Percentiles rank a stretch among this genome's conserved stretches.
These are phyloP conservation scores for Sclerotinia borealis DNA, from an alignment of 2,329 filamentous ascomycete species.

Conservation along the genomic window DNA sequence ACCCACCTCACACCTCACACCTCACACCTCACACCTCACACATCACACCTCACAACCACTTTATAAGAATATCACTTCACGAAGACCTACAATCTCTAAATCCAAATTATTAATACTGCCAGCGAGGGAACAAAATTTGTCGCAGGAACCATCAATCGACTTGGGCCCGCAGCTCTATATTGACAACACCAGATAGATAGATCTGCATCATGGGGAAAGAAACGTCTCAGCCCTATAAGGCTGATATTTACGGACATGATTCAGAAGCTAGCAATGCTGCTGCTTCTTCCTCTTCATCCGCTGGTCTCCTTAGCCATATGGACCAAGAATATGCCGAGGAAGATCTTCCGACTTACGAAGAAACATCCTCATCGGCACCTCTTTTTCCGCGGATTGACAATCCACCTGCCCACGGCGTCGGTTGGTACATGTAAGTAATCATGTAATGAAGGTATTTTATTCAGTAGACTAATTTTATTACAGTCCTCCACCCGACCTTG, in stretches of 20 bases:
- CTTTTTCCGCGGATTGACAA: background rate
- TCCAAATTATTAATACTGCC: background rate
- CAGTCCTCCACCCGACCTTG: constrained; percentile 21
- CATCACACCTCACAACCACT: background rate
- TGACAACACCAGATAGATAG: background rate
- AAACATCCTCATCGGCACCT: constrained; percentile 11
- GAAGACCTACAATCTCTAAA: background rate
- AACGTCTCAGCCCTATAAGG: background rate
- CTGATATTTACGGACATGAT: background rate
- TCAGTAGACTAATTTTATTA: background rate
- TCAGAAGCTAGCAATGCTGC: background rate
- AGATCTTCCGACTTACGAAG: constrained; percentile 20
- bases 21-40: too few species aligned
- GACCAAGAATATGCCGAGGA: constrained; percentile 23
- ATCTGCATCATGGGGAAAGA: constrained; percentile 8
- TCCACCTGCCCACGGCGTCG: background rate
- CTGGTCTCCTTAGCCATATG: constrained; percentile 16
- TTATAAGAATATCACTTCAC: background rate
- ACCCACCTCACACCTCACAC: too few species aligned
- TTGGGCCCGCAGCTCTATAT: background rate
- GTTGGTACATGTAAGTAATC: constrained; percentile 2
- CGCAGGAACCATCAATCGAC: background rate
- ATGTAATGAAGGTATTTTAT: background rate
- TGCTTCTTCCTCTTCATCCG: constrained; percentile 24
- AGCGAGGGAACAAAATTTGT: background rate